phyloP scores from a whole-genome alignment of 208 protist species.

The Angomonas deanei region DNA sequence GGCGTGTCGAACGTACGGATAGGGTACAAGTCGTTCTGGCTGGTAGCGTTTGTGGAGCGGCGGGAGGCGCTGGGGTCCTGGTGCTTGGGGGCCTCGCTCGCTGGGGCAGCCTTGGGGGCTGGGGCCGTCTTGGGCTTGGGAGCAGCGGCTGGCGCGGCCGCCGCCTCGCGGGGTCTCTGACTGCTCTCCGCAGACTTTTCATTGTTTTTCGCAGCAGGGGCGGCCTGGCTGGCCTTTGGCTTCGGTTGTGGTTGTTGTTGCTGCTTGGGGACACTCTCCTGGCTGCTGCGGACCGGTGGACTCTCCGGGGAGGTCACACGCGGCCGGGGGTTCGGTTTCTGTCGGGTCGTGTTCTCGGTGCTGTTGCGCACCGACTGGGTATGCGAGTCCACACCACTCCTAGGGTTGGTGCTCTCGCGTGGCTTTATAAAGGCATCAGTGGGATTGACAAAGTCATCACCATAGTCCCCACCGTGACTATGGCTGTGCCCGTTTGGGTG shows the following conservation, averaged over 20 bases:
- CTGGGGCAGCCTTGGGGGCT: not conserved
- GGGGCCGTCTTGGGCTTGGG: not conserved
- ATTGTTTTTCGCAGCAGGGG: no score
- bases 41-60: no score
- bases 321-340: not conserved
- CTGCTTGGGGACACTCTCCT: not conserved
- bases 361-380: not conserved
- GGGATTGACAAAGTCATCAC: constrained; percentile 25
- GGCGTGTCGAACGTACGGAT: not conserved
- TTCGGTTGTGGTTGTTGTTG: not conserved
- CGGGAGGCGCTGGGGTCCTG: not conserved
- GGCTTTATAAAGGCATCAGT: constrained; percentile 19
- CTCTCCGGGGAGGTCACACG: not conserved
- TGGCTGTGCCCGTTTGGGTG: not conserved
- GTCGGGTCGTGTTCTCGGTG: not conserved
- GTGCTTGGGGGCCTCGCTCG: not conserved
- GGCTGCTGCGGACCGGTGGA: no score
- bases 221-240: not conserved
- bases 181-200: no score
- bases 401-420: not conserved
- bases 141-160: no score
- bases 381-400: not conserved
- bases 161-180: no score
- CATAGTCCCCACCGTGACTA: constrained; percentile 4
- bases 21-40: no score